Evolutionary conservation across 352 stramenopile species (phyloP).

Genomic region (Albugo laibachii): DNA sequence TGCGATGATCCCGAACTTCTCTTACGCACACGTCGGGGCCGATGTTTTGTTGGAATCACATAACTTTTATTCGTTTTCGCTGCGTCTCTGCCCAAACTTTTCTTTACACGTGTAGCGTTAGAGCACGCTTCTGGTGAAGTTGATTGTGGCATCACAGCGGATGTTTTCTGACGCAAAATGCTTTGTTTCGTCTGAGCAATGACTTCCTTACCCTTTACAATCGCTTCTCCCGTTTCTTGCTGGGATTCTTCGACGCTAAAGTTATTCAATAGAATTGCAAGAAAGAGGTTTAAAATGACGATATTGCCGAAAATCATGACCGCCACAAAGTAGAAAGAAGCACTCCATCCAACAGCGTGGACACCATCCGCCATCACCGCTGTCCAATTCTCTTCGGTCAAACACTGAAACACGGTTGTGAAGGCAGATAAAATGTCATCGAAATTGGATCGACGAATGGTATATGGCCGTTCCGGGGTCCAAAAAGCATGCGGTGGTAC

Average conservation of each 20-base stretch:
- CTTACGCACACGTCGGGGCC: background rate
- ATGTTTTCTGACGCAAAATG: background rate
- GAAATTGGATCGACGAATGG: slow-evolving; percentile 28
- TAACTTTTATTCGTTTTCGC: background rate
- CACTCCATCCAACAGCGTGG: slow-evolving; percentile 17
- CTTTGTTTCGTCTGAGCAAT: slow-evolving; percentile 1
- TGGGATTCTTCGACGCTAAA: slow-evolving; percentile 30
- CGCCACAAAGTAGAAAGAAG: slow-evolving; percentile 31
- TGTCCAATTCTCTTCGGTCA: slow-evolving; percentile 81
- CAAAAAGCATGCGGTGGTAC: slow-evolving; percentile 20
- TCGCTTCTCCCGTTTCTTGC: slow-evolving; percentile 8
- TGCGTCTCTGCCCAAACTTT: background rate
- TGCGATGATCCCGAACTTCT: background rate
- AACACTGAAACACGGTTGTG: slow-evolving; percentile 67
- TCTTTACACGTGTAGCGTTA: background rate
- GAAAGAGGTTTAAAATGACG: slow-evolving; percentile 78
- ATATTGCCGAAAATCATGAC: slow-evolving; percentile 66
- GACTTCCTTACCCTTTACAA: slow-evolving; percentile 13
- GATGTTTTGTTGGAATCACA: background rate
- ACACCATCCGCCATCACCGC: slow-evolving; percentile 68
- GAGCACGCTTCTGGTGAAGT: background rate
- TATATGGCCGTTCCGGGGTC: slow-evolving; percentile 18
- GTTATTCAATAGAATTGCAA: slow-evolving; percentile 71
- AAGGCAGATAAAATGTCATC: slow-evolving; percentile 32
- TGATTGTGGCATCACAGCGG: background rate